Evolutionary conservation across 352 stramenopile species (phyloP).

Genomic region (Globisporangium okanoganense): DNA sequence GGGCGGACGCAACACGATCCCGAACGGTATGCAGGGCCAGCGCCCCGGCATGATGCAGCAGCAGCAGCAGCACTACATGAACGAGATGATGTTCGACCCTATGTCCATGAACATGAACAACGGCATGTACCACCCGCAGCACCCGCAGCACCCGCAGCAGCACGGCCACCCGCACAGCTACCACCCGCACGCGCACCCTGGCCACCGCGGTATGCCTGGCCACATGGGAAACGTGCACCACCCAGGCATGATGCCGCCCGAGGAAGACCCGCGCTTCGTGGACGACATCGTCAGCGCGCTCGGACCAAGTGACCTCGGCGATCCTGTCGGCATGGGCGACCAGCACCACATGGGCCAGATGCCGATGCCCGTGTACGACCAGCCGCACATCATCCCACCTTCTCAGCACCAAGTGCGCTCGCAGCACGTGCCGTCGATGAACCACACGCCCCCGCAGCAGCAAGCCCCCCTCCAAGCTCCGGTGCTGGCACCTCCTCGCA

Average conservation of each 20-base stretch:
- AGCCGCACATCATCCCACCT: conserved; percentile 46
- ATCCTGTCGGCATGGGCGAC: conserved; percentile 32
- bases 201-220: conserved; percentile 26
- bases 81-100: conserved; percentile 76
- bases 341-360: conserved; percentile 55
- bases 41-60: conserved; percentile 42
- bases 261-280: conserved; percentile 66
- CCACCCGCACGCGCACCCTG: conserved; percentile 19
- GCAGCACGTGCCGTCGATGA: conserved; percentile 26
- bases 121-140: conserved; percentile 51
- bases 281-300: conserved; percentile 67
- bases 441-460: conserved; percentile 26
- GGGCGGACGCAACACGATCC: conserved; percentile 26
- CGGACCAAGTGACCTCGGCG: conserved; percentile 44
- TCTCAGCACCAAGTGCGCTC: conserved; percentile 30
- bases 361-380: conserved; percentile 54
- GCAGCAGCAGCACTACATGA: conserved; percentile 69
- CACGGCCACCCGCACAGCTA: conserved; percentile 18
- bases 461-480: conserved; percentile 23
- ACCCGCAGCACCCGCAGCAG: conserved; percentile 31
- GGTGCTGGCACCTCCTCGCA: conserved; percentile 14
- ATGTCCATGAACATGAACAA: conserved; percentile 55
- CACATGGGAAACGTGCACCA: conserved; percentile 35
- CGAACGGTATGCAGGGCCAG: conserved; percentile 37
- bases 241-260: conserved; percentile 44